Evolutionary conservation across 176 grass and related monocot genomes (phyloP).

Genomic region (Eleusine indica): DNA sequence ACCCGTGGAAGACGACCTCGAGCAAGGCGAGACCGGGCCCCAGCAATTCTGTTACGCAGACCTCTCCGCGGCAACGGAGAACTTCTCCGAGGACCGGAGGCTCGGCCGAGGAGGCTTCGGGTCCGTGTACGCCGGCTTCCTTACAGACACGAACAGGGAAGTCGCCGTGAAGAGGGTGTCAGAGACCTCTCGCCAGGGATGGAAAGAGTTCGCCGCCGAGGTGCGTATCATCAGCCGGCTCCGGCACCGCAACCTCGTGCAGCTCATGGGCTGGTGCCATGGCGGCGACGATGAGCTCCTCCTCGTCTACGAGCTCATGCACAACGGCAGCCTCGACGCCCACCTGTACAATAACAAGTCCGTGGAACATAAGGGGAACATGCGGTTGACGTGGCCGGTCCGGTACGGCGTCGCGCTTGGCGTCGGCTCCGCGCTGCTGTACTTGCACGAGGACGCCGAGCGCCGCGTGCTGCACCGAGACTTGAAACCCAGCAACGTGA

Average conservation of each 20-base stretch:
- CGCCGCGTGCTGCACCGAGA: conserved; percentile 35
- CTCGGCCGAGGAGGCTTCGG: conserved; percentile 37
- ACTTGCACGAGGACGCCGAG: background rate
- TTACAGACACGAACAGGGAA: background rate
- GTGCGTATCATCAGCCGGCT: conserved; percentile 62
- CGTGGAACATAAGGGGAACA: too few relatives aligned
- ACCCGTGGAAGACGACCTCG: background rate
- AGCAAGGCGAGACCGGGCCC: background rate
- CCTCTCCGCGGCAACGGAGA: background rate
- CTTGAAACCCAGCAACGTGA: conserved; percentile 52
- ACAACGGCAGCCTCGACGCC: conserved; percentile 76
- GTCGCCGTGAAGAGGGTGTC: conserved; percentile 40
- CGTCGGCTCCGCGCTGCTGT: background rate
- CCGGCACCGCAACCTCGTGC: conserved; percentile 61
- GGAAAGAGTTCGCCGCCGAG: conserved; percentile 60
- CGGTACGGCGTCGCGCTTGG: background rate
- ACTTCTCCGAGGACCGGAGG: conserved; percentile 16
- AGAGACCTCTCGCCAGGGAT: conserved; percentile 43
- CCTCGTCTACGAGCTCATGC: conserved; percentile 87
- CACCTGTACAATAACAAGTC: background rate
- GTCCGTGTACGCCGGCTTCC: background rate
- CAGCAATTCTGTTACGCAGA: background rate
- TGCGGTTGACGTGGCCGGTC: too few relatives aligned
- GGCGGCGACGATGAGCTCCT: conserved; percentile 49
- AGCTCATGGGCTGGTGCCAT: conserved; percentile 77